Conservation (phyloP, 768 basidiomycete genomes). For the Termitomyces sp. region DNA sequence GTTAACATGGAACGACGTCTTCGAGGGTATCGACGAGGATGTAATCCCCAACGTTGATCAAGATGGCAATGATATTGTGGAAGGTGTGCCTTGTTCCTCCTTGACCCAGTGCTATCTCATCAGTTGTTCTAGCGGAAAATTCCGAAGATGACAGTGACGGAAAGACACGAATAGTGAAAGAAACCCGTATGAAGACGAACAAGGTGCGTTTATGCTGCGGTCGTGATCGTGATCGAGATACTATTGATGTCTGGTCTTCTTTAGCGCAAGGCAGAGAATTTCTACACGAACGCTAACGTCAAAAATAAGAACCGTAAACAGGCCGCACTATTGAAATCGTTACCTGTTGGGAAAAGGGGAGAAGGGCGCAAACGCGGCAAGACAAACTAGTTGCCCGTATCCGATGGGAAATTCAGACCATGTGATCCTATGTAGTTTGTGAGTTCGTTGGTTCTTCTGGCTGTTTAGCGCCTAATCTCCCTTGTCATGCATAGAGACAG, state of each 20-base stretch:
- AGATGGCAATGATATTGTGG: slow-evolving; percentile 21
- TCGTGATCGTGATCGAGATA: background rate
- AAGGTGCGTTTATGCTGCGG: slow-evolving; percentile 47
- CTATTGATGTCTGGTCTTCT: slow-evolving; percentile 3
- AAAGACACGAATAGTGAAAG: slow-evolving; percentile 37
- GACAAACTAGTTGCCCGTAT: slow-evolving; percentile 8
- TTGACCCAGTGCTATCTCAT: slow-evolving; percentile 7
- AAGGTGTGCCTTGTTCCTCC: slow-evolving; percentile 19
- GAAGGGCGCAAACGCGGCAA: slow-evolving; percentile 34
- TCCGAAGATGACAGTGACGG: slow-evolving; percentile 11
- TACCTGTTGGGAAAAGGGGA: slow-evolving; percentile 46
- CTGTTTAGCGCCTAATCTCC: background rate
- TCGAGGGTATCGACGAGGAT: slow-evolving; percentile 48
- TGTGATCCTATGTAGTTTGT: slow-evolving; percentile 4
- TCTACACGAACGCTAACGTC: slow-evolving; percentile 79
- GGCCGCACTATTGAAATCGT: slow-evolving; percentile 51
- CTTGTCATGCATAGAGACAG: background rate
- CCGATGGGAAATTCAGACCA: slow-evolving; percentile 8
- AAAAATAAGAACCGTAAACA: slow-evolving; percentile 81
- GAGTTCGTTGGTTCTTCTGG: background rate
- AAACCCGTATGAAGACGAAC: slow-evolving; percentile 86
- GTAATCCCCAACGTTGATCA: slow-evolving; percentile 21
- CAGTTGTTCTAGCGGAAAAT: slow-evolving; percentile 6
- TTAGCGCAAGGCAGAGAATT: slow-evolving; percentile 88
- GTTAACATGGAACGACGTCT: slow-evolving; percentile 85